Evolutionary conservation across 148 eudicot species (phyloP).

Genomic region (Selenicereus undatus): DNA sequence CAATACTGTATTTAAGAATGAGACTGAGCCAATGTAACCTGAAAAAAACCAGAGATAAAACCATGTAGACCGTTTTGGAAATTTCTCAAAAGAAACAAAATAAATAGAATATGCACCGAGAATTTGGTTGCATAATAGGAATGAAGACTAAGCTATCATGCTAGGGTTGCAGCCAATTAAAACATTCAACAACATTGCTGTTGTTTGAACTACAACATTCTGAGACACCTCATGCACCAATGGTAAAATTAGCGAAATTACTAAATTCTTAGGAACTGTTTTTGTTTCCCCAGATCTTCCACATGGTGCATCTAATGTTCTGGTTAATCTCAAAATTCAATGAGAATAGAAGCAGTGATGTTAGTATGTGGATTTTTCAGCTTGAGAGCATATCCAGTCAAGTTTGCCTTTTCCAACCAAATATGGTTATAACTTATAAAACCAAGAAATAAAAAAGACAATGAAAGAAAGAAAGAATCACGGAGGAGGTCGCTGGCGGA

Average conservation of each 20-base stretch:
- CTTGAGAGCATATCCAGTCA: background rate
- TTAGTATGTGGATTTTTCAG: background rate
- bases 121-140: too few relatives aligned
- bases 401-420: background rate
- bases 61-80: background rate
- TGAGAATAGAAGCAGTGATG: too few relatives aligned
- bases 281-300: too few relatives aligned
- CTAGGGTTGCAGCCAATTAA: too few relatives aligned
- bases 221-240: too few relatives aligned
- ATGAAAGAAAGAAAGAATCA: background rate
- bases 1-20: conserved; percentile 72
- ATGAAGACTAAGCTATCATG: too few relatives aligned
- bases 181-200: too few relatives aligned
- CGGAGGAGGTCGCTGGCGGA: background rate
- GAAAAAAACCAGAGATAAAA: conserved; percentile 36
- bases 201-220: too few relatives aligned
- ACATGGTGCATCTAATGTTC: background rate
- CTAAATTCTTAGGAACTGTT: too few relatives aligned
- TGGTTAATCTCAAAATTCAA: background rate
- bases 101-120: background rate
- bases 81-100: conserved; percentile 3
- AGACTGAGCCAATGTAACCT: conserved; percentile 97
- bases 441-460: too few relatives aligned
- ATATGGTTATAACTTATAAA: background rate
- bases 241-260: too few relatives aligned